Percentiles rank a stretch among this genome's conserved stretches.
These are phyloP conservation scores for Phaeosphaeria sp. DNA, from an alignment of 2,329 filamentous ascomycete genomes.

Conservation along the genomic window DNA sequence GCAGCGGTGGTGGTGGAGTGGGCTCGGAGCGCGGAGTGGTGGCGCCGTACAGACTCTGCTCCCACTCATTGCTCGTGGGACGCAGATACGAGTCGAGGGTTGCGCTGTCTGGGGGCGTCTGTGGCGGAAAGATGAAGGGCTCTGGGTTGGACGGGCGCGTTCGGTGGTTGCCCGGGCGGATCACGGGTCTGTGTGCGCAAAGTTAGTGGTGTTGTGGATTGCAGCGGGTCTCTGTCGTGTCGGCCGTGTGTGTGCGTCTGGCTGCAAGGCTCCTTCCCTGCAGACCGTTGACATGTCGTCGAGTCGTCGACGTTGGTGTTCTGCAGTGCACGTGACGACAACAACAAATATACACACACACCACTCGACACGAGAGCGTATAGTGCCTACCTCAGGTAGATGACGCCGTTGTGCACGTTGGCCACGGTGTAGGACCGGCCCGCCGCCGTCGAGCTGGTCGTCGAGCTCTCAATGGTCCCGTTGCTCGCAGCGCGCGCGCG, in stretches of 20 bases:
- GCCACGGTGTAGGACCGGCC: constrained; percentile 55
- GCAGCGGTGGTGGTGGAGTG: constrained; percentile 28
- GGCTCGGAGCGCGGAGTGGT: constrained; percentile 38
- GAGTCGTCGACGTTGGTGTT: too few species aligned
- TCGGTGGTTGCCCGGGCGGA: constrained; percentile 45
- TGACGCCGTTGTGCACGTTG: constrained; percentile 56
- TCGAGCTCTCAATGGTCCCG: constrained; percentile 39
- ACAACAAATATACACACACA: background rate
- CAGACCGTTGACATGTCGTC: too few species aligned
- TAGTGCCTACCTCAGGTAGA: constrained; percentile 54
- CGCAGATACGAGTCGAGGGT: constrained; percentile 36
- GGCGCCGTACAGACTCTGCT: constrained; percentile 44
- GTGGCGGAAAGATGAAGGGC: constrained; percentile 49
- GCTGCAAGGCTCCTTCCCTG: background rate
- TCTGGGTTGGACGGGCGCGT: constrained; percentile 38
- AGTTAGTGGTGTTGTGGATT: constrained; percentile 18
- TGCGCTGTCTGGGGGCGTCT: constrained; percentile 39
- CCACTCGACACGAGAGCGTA: background rate
- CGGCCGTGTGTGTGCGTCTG: background rate
- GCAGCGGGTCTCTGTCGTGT: background rate
- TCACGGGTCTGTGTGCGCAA: constrained; percentile 37
- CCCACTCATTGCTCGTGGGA: constrained; percentile 46
- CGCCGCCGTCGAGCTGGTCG: constrained; percentile 32
- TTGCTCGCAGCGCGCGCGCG: constrained; percentile 40
- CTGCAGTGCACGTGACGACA: background rate